These are phyloP conservation scores for Pogostemon cablin DNA, from an alignment of 257 asterid species.

Conservation along the genomic window DNA sequence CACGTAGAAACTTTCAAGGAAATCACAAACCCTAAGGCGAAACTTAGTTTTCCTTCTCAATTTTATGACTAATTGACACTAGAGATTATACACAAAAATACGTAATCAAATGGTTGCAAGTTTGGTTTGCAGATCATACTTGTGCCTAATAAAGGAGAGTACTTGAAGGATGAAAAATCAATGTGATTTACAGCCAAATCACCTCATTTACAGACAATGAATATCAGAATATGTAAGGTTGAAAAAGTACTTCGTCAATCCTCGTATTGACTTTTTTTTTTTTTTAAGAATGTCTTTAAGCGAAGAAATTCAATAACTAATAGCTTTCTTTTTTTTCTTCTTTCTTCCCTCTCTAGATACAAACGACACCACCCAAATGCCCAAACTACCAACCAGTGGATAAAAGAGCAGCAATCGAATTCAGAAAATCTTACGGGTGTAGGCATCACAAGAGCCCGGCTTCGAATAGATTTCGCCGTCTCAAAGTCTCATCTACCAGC, in stretches of 20 bases:
- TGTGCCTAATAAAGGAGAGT: slow-evolving; percentile 1
- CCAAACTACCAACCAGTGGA: slow-evolving; percentile 26
- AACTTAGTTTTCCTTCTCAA: no score
- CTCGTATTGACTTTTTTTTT: slow-evolving; percentile 2
- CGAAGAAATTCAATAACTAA: slow-evolving; percentile 23
- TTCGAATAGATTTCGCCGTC: slow-evolving; percentile 90
- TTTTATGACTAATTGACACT: no score
- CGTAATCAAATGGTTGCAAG: no score
- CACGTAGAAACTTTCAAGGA: no score
- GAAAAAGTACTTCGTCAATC: slow-evolving; percentile 29
- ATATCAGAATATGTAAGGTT: slow-evolving; percentile 20
- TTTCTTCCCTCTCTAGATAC: slow-evolving; percentile 19
- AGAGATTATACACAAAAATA: no score
- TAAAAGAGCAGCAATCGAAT: slow-evolving; percentile 1
- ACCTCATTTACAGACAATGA: slow-evolving; percentile 50
- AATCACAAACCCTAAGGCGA: no score
- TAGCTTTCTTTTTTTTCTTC: neutral
- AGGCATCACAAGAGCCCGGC: slow-evolving; percentile 80
- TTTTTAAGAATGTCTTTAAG: slow-evolving; percentile 19
- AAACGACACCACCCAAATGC: slow-evolving; percentile 32
- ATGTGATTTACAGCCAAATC: slow-evolving; percentile 49
- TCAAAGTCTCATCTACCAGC: slow-evolving; percentile 93
- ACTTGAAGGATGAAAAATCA: slow-evolving; percentile 35
- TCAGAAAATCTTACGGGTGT: slow-evolving; percentile 19
- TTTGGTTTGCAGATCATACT: no score